Percentiles rank a stretch among this genome's conserved stretches.
Evolutionary conservation across 768 basidiomycete genomes (phyloP).

Genomic region (Chlorophyllum brunneum): DNA sequence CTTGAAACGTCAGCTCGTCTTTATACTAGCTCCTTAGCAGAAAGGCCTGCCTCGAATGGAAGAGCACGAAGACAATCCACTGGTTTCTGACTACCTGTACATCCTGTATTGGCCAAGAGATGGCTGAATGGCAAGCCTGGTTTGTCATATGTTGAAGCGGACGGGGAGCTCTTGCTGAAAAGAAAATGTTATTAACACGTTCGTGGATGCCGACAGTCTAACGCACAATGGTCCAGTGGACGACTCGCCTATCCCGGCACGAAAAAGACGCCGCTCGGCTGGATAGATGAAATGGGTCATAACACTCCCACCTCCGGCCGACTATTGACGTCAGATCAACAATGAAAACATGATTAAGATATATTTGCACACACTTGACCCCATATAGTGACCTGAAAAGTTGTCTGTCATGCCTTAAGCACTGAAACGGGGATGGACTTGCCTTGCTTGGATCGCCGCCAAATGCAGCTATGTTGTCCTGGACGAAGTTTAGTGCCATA

Average conservation of each 20-base stretch:
- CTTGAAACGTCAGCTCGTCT: neutral
- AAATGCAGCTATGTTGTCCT: slow-evolving; percentile 63
- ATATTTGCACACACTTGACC: slow-evolving; percentile 35
- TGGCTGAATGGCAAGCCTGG: slow-evolving; percentile 47
- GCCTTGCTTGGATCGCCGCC: slow-evolving; percentile 56
- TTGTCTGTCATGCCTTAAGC: neutral
- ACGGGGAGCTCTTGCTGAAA: slow-evolving; percentile 47
- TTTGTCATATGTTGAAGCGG: slow-evolving; percentile 42
- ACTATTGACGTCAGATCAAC: slow-evolving; percentile 28
- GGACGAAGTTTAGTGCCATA: slow-evolving; percentile 53
- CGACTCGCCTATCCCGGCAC: slow-evolving; percentile 51
- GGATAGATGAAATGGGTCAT: slow-evolving; percentile 47
- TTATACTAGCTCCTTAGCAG: neutral
- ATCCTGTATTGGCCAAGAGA: slow-evolving; percentile 43
- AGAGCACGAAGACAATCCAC: slow-evolving; percentile 42
- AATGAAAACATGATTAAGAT: too few relatives aligned
- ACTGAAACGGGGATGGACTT: neutral
- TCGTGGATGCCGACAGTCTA: neutral
- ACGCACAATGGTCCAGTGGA: slow-evolving; percentile 52
- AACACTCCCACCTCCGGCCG: slow-evolving; percentile 49
- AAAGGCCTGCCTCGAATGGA: slow-evolving; percentile 35
- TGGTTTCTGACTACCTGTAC: slow-evolving; percentile 33
- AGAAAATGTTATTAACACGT: neutral
- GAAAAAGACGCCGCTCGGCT: slow-evolving; percentile 34
- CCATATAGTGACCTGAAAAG: slow-evolving; percentile 48